Percentiles rank a stretch among this genome's conserved stretches.
phyloP scores from a whole-genome alignment of 208 protist genomes.

The Acanthamoeba sp. region DNA sequence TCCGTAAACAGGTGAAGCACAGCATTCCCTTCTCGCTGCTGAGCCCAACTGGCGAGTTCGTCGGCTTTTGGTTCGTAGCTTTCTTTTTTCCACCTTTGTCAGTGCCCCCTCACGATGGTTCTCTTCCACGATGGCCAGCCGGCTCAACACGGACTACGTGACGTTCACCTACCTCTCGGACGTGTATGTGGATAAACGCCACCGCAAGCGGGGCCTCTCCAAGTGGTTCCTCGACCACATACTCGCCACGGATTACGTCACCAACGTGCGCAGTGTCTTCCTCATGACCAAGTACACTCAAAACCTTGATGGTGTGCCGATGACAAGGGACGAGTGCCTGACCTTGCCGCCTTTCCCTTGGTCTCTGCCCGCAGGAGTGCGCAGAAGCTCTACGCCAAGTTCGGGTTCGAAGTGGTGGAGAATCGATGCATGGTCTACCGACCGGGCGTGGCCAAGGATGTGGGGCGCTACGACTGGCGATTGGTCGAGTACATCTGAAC shows the following conservation, averaged over 20 bases:
- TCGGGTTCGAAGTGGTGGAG: not conserved
- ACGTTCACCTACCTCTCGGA: not conserved
- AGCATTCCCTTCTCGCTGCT: not conserved
- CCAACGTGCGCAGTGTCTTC: not conserved
- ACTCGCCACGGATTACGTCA: not conserved
- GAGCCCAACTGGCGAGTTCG: not conserved
- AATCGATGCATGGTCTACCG: conserved; percentile 11
- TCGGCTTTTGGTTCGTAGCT: not conserved
- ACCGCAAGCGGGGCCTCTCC: not conserved
- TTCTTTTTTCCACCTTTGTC: not conserved
- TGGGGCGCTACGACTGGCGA: not conserved
- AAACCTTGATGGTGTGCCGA: no score
- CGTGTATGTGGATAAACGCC: not conserved
- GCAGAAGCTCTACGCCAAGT: conserved; percentile 28
- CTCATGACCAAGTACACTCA: not conserved
- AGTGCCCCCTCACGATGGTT: no score
- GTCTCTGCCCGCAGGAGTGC: not conserved
- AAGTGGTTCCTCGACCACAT: conserved; percentile 21
- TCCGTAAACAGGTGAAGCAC: not conserved
- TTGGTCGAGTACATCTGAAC: conserved; percentile 8
- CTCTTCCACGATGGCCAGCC: not conserved
- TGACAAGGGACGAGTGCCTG: not conserved
- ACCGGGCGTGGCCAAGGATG: not conserved
- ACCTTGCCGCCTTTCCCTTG: not conserved
- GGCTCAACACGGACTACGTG: conserved; percentile 1